Conservation (phyloP, 805 yeast genomes). For the Lipomyces mesembrius region DNA sequence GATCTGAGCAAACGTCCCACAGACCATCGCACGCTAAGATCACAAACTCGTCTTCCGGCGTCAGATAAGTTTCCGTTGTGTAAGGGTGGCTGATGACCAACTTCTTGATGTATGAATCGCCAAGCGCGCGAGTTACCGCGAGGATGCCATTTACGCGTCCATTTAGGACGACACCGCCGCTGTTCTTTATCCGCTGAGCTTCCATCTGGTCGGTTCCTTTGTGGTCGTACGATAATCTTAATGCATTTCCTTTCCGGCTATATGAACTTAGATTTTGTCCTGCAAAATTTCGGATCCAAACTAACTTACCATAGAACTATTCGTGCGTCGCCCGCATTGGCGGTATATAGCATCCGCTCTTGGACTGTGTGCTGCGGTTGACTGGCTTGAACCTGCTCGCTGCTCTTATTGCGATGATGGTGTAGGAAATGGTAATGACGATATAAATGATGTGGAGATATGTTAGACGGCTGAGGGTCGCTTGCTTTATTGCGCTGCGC, state of each 20-base stretch:
- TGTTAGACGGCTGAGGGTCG: not conserved
- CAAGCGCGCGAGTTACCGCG: constrained; percentile 91
- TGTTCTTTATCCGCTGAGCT: constrained; percentile 68
- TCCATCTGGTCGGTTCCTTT: constrained; percentile 85
- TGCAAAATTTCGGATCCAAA: not conserved
- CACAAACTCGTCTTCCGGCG: constrained; percentile 69
- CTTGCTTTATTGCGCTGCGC: not conserved
- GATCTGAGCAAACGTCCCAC: constrained; percentile 93
- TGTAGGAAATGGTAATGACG: constrained; percentile 27
- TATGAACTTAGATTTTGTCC: not conserved
- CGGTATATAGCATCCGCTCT: constrained; percentile 78
- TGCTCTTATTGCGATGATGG: constrained; percentile 20
- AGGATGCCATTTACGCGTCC: constrained; percentile 93
- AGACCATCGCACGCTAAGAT: constrained; percentile 95
- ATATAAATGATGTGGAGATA: constrained; percentile 19
- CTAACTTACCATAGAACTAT: constrained; percentile 60
- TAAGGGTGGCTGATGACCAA: constrained; percentile 89
- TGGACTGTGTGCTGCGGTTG: constrained; percentile 19
- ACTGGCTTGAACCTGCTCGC: not conserved
- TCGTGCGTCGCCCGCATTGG: constrained; percentile 94
- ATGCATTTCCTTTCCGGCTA: constrained; percentile 68
- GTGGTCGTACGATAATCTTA: constrained; percentile 87
- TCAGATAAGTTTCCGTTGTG: constrained; percentile 83
- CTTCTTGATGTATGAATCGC: constrained; percentile 90
- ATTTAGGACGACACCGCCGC: constrained; percentile 87